phyloP scores from a whole-genome alignment of 2,329 filamentous ascomycete species.

The Paecilomyces sp. region DNA sequence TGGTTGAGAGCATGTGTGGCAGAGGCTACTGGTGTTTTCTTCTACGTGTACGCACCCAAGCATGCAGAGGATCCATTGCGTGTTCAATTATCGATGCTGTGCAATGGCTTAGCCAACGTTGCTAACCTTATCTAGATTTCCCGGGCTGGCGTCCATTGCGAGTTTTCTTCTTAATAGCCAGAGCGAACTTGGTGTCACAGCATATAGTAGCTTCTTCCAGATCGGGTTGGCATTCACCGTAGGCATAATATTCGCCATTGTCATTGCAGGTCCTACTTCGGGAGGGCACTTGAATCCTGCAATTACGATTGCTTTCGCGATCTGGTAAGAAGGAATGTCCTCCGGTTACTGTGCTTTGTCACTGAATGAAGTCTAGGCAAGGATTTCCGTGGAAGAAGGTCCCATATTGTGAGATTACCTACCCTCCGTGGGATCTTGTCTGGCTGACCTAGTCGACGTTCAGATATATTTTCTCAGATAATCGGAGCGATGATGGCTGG shows the following conservation, averaged over 20 bases:
- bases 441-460: background rate
- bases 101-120: too few relatives aligned
- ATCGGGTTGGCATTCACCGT: constrained; percentile 51
- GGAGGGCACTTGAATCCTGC: constrained; percentile 49
- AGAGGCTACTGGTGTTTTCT: constrained; percentile 52
- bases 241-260: constrained; percentile 54
- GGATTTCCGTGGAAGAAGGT: constrained; percentile 52
- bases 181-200: constrained; percentile 23
- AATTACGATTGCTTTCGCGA: constrained; percentile 39
- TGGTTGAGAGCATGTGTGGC: constrained; percentile 47
- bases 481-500: constrained; percentile 51
- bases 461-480: constrained; percentile 50
- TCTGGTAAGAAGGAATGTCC: constrained; percentile 9
- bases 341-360: constrained; percentile 7
- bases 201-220: constrained; percentile 48
- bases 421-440: background rate
- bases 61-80: background rate
- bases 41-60: constrained; percentile 38
- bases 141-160: constrained; percentile 48
- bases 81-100: too few relatives aligned
- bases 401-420: constrained; percentile 11
- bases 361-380: constrained; percentile 39
- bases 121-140: constrained; percentile 22
- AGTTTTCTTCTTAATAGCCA: constrained; percentile 43
- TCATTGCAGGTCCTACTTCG: constrained; percentile 45